Evolutionary conservation across 1,284 basidiomycete genomes (phyloP), one percentile per base, ranked within the genome.

Genomic region (Neonothopanus nambi): DNA sequence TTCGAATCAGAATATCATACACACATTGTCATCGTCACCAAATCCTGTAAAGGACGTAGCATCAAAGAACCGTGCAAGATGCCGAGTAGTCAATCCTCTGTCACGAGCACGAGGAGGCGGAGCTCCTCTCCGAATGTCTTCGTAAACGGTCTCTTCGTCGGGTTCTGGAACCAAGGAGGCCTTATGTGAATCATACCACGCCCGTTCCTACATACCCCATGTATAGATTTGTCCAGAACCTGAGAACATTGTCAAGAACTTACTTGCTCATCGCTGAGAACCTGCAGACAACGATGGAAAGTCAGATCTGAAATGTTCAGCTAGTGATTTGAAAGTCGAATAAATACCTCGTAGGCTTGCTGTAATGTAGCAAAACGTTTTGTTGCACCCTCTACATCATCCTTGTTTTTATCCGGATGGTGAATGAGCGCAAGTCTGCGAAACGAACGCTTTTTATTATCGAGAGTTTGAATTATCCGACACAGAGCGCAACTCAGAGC

Each of bases 161-260:
- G 90, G 87, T 61, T 92, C 89, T 1, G 92, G 90, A 11, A 80
- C 78, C 7, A 94, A 77, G n/a, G 90, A 89, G 30, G 93, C 88
- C 42, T 91, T 84, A 68, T 98, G 95, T n/a, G 87, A 87, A 69
- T 99, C 96, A 69, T 99, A 99, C 92, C 95, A 99, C 39, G 96
- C 95, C 58, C 96, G 80, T 79, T 99, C 95, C 91, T 95, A 81
- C 74, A 78, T 75, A 65, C 63, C 58, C 56, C 24, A 59, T 59
- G 45, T 61, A 63, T 62, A 59, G 51, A 47, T 48, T 24, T 43
- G 28, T 48, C 45, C 7, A 30, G 39, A 15, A 36, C 18, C 13
- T 3, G 18, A 24, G 12, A 4, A 44, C 18, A 12, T 30, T n/a
- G 38, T 7, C 17, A 40, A 30, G 18, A 40, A 48, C 82, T 71